Base-by-base conservation (phyloP, 495 filamentous ascomycete species). In the Achaetomiella virescens region DNA sequence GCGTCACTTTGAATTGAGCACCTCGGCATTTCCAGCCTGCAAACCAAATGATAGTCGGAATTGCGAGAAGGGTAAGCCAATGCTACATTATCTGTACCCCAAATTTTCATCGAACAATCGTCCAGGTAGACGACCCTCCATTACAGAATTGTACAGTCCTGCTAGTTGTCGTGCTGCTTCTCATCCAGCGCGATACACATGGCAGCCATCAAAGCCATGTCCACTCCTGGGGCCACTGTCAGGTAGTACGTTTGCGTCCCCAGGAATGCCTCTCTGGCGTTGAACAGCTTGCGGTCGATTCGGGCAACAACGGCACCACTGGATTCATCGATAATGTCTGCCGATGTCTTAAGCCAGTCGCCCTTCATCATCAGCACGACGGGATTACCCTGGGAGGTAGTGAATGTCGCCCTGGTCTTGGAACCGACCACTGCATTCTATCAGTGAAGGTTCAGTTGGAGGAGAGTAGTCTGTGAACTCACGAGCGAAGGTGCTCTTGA, bases 161-260 rank as follows among this genome's bases (percentile, higher is more conserved):
- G 29, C 56, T 61, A 43, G 10, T 48, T 42, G 52, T 66, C 79
- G 43, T 82, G 78, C 48, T 79, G 78, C 73, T 78, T 81, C 72
- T 85, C 81, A 46, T 85, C 82, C 52, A 86, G 71, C 48, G 77
- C 79, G 43, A 85, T 81, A 58, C 78, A 83, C 65, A 85, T 72
- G 2, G 82, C 82, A 1, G 73, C 79, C 37, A 86, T 74, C 25
- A 86, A 57, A 4, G 80, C 75, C 60, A 82, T 70, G 52, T 86
- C 83, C 2, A 82, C 80, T 6, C 76, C 76, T 1, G 81, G 79
- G 6, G 84, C 84, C n/a, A 84, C 71, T 9, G 72, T 69, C 15
- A 85, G 72, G 1, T 69, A 75, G 52, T 86, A 86, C 9, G 79
- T 84, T 66, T 85, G 80, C 64, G 83, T 75, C 2, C 75, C 81